phyloP scores from a whole-genome alignment of 2,329 filamentous ascomycete species.

The Ophiognomonia clavigignenti-juglandacearum region DNA sequence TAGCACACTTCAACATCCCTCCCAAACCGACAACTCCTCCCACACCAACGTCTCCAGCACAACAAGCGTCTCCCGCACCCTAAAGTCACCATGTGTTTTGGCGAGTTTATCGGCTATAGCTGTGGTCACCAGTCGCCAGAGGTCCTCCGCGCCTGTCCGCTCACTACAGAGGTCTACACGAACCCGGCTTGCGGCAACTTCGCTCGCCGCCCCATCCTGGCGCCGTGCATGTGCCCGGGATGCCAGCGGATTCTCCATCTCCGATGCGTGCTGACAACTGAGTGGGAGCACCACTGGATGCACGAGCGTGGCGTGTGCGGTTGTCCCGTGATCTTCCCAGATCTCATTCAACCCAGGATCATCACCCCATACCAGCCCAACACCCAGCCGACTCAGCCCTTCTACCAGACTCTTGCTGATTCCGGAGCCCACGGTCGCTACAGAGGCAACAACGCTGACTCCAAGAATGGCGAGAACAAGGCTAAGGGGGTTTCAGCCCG shows the following conservation, averaged over 20 bases:
- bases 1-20: too few species aligned
- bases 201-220: conserved; percentile 26
- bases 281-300: conserved; percentile 39
- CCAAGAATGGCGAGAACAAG: conserved; percentile 3
- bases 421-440: not conserved
- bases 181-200: conserved; percentile 30
- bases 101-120: conserved; percentile 39
- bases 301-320: conserved; percentile 38
- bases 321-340: conserved; percentile 33
- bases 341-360: too few species aligned
- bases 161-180: conserved; percentile 31
- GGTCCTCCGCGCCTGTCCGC: conserved; percentile 37
- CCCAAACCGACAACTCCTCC: too few species aligned
- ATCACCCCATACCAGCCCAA: too few species aligned
- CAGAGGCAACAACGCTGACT: not conserved
- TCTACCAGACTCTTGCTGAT: not conserved
- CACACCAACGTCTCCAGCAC: too few species aligned
- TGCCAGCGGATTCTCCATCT: conserved; percentile 35
- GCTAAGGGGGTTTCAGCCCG: conserved; percentile 24
- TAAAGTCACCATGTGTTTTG: conserved; percentile 42
- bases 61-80: too few species aligned
- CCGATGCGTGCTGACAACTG: conserved; percentile 33
- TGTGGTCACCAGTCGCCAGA: conserved; percentile 41
- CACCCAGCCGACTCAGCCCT: too few species aligned
- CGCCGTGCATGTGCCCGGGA: conserved; percentile 30